These are phyloP conservation scores for Wickerhamiella cacticola DNA, from an alignment of 805 yeast genomes.

Conservation along the genomic window DNA sequence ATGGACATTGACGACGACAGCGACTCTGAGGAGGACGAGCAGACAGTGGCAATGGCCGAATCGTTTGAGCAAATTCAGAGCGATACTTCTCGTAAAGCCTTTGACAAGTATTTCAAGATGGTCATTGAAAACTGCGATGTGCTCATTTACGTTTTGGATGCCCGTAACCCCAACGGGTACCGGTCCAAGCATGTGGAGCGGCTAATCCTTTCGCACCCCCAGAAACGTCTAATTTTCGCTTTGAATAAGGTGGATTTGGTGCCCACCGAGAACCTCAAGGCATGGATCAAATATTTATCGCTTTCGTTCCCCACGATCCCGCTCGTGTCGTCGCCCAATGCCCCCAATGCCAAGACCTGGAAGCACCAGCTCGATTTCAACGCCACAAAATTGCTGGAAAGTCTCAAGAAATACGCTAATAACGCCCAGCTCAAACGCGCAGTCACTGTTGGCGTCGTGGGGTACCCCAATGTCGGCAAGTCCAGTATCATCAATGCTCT, in stretches of 20 bases:
- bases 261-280: conserved; percentile 70
- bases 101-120: conserved; percentile 83
- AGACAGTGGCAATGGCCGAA: conserved; percentile 28
- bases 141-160: conserved; percentile 84
- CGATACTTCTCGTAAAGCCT: conserved; percentile 50
- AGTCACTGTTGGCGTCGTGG: conserved; percentile 87
- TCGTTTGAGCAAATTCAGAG: conserved; percentile 32
- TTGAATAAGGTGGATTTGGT: conserved; percentile 87
- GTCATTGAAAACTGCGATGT: conserved; percentile 92
- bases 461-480: conserved; percentile 96
- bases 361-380: conserved; percentile 58
- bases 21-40: conserved; percentile 30
- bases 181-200: conserved; percentile 86
- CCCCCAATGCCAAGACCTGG: conserved; percentile 54
- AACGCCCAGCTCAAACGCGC: conserved; percentile 79
- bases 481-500: conserved; percentile 87
- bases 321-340: conserved; percentile 58
- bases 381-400: conserved; percentile 58
- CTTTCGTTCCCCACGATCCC: conserved; percentile 88
- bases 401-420: conserved; percentile 74
- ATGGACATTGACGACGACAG: conserved; percentile 36
- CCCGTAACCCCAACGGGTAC: conserved; percentile 93
- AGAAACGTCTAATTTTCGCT: conserved; percentile 73
- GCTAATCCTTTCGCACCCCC: conserved; percentile 66
- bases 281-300: conserved; percentile 72